A percentile compares a stretch with the other conserved stretches of the same genome.
These are phyloP conservation scores for Leccinum pachyderme DNA, from an alignment of 1,284 basidiomycete genomes.

Conservation along the genomic window DNA sequence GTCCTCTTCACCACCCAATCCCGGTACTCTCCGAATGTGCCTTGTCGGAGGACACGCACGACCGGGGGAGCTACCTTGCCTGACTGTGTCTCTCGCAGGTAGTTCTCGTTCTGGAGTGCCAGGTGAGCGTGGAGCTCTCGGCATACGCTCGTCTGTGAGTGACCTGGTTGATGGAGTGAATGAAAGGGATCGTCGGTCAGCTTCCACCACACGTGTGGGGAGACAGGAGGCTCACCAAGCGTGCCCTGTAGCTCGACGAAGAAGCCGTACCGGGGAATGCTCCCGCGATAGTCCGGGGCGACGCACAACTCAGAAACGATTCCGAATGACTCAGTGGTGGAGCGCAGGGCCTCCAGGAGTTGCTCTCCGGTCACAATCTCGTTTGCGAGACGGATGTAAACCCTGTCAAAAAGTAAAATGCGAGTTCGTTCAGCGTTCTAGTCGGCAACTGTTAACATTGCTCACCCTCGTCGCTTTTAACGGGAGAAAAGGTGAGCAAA, in stretches of 20 bases:
- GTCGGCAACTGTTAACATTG: neutral
- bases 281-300: conserved; percentile 17
- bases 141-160: conserved; percentile 2
- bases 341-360: conserved; percentile 14
- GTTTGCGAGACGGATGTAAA: conserved; percentile 20
- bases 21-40: conserved; percentile 22
- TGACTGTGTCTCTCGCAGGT: conserved; percentile 8
- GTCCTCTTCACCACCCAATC: conserved; percentile 16
- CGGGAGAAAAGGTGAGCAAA: neutral
- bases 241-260: conserved; percentile 16
- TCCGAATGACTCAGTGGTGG: conserved; percentile 15
- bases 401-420: neutral
- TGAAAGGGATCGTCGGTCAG: neutral
- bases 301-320: conserved; percentile 21
- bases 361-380: conserved; percentile 22
- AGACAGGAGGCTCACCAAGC: conserved; percentile 1
- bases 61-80: conserved; percentile 8
- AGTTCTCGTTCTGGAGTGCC: conserved; percentile 17
- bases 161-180: neutral
- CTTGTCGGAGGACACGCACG: conserved; percentile 16
- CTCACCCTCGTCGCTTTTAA: conserved; percentile 23
- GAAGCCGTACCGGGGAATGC: conserved; percentile 19
- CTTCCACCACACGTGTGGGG: neutral
- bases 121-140: conserved; percentile 12
- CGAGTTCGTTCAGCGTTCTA: neutral